Evolutionary conservation across 371 early-diverging fungal species (phyloP).

Genomic region (Mucor lusitanicus): DNA sequence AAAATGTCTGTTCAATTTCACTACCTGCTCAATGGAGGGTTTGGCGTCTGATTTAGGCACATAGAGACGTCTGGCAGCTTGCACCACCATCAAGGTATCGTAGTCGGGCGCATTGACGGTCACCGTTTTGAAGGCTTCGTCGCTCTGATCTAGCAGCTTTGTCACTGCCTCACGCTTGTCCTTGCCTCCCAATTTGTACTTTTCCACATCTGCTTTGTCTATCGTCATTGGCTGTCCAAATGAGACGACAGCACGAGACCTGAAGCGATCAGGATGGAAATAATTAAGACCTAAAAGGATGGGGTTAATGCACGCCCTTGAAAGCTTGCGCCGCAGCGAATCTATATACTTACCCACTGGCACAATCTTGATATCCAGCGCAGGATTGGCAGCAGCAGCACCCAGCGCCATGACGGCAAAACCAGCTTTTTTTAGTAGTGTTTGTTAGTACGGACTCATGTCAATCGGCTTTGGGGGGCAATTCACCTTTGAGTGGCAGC

Average conservation of each 20-base stretch:
- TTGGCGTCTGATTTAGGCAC: conserved; percentile 66
- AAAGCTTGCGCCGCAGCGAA: too few species aligned
- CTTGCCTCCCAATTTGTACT: conserved; percentile 80
- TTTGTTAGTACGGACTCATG: background rate
- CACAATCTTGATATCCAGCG: conserved; percentile 85
- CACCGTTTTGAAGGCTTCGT: conserved; percentile 78
- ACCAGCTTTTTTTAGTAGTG: conserved; percentile 53
- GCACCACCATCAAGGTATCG: conserved; percentile 91
- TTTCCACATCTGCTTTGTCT: conserved; percentile 71
- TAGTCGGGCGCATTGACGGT: conserved; percentile 94
- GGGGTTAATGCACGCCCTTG: too few species aligned
- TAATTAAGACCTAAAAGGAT: conserved; percentile 79
- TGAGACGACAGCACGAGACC: conserved; percentile 95
- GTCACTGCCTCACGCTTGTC: conserved; percentile 82
- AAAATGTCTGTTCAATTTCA: conserved; percentile 87
- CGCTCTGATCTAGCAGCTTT: conserved; percentile 73
- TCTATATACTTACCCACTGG: conserved; percentile 64
- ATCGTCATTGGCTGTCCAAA: conserved; percentile 91
- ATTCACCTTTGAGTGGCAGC: conserved; percentile 86
- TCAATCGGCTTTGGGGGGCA: too few species aligned
- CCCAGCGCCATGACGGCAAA: conserved; percentile 91
- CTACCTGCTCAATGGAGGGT: conserved; percentile 75
- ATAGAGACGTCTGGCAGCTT: conserved; percentile 92
- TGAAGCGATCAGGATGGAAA: conserved; percentile 95
- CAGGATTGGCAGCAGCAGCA: conserved; percentile 83